Conservation (phyloP, 257 asterid species). For the Primulina huaijiensis region DNA sequence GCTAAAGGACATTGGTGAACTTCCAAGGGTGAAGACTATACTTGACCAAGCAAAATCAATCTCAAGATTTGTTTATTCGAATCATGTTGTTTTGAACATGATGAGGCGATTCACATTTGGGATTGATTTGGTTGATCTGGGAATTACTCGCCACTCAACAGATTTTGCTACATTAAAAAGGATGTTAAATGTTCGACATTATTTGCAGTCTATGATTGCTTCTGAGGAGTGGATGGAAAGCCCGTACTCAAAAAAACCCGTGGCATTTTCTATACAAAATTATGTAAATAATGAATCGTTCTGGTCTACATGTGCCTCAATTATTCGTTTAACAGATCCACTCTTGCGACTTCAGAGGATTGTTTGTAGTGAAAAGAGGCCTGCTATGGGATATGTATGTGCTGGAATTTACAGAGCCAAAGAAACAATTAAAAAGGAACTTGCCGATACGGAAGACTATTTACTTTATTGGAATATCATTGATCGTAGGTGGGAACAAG, state of each 20-base stretch:
- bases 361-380: constrained; percentile 27
- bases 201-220: constrained; percentile 77
- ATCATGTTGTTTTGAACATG: constrained; percentile 57
- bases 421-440: constrained; percentile 80
- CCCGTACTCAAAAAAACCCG: constrained; percentile 65
- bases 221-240: constrained; percentile 90
- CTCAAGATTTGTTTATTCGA: constrained; percentile 68
- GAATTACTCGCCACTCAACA: constrained; percentile 55
- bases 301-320: constrained; percentile 62
- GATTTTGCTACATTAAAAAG: constrained; percentile 71
- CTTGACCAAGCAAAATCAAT: constrained; percentile 77
- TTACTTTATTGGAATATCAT: constrained; percentile 77
- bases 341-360: constrained; percentile 69
- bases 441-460: constrained; percentile 56
- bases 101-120: constrained; percentile 77
- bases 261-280: constrained; percentile 52
- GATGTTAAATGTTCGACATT: constrained; percentile 63
- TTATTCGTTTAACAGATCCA: constrained; percentile 59
- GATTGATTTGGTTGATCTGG: constrained; percentile 72
- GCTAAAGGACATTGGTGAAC: constrained; percentile 66
- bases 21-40: constrained; percentile 48
- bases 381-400: constrained; percentile 72
- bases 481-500: constrained; percentile 83
- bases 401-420: constrained; percentile 87
- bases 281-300: constrained; percentile 52